These are phyloP conservation scores for Chrysoporthe cubensis DNA, from an alignment of 2,329 filamentous ascomycete species.

Conservation along the genomic window DNA sequence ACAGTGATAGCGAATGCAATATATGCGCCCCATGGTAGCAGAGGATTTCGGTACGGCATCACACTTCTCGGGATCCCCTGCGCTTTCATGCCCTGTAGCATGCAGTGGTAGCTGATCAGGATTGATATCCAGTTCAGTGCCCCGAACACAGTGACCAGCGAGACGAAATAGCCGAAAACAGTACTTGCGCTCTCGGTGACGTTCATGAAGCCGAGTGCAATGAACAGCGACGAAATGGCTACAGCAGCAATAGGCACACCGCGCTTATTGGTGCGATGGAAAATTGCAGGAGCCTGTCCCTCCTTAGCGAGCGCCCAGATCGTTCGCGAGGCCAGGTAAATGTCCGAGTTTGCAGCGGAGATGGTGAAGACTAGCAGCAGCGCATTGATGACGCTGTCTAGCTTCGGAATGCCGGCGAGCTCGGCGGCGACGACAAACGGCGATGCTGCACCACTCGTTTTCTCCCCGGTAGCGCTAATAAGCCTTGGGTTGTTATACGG, in stretches of 20 bases:
- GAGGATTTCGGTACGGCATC: constrained; percentile 43
- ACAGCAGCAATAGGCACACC: constrained; percentile 49
- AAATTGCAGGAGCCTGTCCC: constrained; percentile 43
- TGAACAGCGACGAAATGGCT: constrained; percentile 41
- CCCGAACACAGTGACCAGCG: constrained; percentile 47
- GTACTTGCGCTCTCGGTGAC: constrained; percentile 6
- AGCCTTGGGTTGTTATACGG: constrained; percentile 60
- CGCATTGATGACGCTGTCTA: constrained; percentile 63
- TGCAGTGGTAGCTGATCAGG: constrained; percentile 44
- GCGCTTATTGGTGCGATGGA: constrained; percentile 40
- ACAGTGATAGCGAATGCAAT: constrained; percentile 38
- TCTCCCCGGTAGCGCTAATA: constrained; percentile 53
- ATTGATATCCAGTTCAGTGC: constrained; percentile 49
- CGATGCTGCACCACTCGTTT: constrained; percentile 46
- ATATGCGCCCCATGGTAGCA: constrained; percentile 47
- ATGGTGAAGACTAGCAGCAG: constrained; percentile 63
- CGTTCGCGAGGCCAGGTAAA: constrained; percentile 50
- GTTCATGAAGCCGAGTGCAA: constrained; percentile 43
- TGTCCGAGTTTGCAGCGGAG: constrained; percentile 64
- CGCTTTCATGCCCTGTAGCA: constrained; percentile 42
- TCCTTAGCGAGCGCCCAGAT: constrained; percentile 46
- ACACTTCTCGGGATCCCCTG: constrained; percentile 40
- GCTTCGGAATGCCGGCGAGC: constrained; percentile 50
- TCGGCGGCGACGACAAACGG: constrained; percentile 57
- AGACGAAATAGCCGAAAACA: constrained; percentile 48